Evolutionary conservation across 2,329 filamentous ascomycete species (phyloP).

Genomic region (Diaporthe ilicicola): DNA sequence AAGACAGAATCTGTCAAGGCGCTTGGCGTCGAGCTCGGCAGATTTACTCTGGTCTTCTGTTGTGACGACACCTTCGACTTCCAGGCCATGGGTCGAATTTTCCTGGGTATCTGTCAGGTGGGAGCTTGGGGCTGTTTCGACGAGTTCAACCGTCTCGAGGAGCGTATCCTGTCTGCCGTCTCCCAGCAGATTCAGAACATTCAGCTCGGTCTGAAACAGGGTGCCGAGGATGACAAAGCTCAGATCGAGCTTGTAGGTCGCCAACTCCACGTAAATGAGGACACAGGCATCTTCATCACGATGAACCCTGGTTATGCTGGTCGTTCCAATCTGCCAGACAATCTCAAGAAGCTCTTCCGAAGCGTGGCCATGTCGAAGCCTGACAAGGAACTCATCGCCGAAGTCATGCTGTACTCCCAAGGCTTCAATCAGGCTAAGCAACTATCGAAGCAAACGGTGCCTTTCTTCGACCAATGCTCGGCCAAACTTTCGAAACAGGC

Average conservation of each 20-base stretch:
- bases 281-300: conserved; percentile 99
- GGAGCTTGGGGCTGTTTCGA: conserved; percentile 99
- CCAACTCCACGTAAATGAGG: conserved; percentile 86
- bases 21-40: conserved; percentile 91
- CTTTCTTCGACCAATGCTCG: conserved; percentile 95
- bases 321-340: conserved; percentile 96
- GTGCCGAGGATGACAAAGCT: conserved; percentile 79
- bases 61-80: conserved; percentile 99
- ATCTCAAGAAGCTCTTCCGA: conserved; percentile 98
- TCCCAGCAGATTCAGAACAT: conserved; percentile 99
- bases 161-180: conserved; percentile 95
- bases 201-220: conserved; percentile 90
- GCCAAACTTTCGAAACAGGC: conserved; percentile 89
- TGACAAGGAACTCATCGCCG: conserved; percentile 98
- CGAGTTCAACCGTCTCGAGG: conserved; percentile 98
- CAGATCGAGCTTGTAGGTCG: conserved; percentile 96
- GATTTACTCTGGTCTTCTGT: conserved; percentile 98
- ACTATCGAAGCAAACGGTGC: conserved; percentile 93
- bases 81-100: conserved; percentile 99
- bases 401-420: conserved; percentile 99
- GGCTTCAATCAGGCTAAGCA: conserved; percentile 97
- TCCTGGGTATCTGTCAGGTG: conserved; percentile 98
- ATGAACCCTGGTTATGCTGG: conserved; percentile 99
- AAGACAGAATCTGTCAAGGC: conserved; percentile 99
- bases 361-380: conserved; percentile 99